Conservation (phyloP, 208 protist species). For the Acanthamoeba castellanii region DNA sequence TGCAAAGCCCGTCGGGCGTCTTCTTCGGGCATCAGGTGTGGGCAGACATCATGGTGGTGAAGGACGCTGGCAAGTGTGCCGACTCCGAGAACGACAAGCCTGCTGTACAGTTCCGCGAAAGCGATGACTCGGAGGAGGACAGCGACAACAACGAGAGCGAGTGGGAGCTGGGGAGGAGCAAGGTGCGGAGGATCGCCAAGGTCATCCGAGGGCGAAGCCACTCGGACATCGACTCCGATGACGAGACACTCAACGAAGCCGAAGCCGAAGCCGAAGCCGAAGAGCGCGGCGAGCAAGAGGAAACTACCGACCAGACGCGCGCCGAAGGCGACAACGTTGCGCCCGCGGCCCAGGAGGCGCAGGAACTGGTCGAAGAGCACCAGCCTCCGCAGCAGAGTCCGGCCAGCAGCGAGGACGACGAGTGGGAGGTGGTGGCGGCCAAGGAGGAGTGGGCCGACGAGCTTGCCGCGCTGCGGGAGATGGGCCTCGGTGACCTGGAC, state of each 20-base stretch:
- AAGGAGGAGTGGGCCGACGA: constrained; percentile 21
- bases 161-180: constrained; percentile 21
- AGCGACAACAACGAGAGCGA: not conserved
- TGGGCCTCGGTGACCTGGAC: not conserved
- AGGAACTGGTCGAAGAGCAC: not conserved
- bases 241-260: not conserved
- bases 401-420: not conserved
- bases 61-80: not conserved
- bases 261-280: not conserved
- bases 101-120: not conserved
- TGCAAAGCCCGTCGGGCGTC: constrained; percentile 25
- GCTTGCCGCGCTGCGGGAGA: not conserved
- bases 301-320: not conserved
- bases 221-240: not conserved
- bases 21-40: constrained; percentile 79
- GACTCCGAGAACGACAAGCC: not conserved
- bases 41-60: constrained; percentile 47
- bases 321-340: not conserved
- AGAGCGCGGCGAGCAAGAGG: not conserved
- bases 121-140: not conserved
- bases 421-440: not conserved
- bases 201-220: not conserved
- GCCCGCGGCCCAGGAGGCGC: not conserved
- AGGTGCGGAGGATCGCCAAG: constrained; percentile 10
- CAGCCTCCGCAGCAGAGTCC: not conserved